phyloP scores from a whole-genome alignment of 1,139 yeast species.

The Saccharomycopsis phalli region DNA sequence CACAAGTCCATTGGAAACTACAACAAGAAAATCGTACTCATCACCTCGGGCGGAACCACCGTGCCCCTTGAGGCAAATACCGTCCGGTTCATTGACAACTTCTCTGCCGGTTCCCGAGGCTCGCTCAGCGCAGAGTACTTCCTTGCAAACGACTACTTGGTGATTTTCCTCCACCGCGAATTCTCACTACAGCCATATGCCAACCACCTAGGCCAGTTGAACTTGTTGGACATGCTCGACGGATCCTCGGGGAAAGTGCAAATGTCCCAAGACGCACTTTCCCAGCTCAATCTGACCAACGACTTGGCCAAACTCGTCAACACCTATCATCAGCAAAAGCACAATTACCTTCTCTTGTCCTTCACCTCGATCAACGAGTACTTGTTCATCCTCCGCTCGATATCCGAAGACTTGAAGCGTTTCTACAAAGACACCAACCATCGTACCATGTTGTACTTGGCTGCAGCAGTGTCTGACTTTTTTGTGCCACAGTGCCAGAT shows the following conservation, averaged over 20 bases:
- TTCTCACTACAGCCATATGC: conserved; percentile 87
- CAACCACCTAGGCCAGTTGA: conserved; percentile 78
- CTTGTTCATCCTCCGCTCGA: conserved; percentile 65
- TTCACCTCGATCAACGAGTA: conserved; percentile 95
- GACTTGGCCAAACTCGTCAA: conserved; percentile 6
- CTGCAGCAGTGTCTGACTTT: conserved; percentile 97
- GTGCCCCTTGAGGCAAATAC: conserved; percentile 96
- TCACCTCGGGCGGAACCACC: conserved; percentile 97
- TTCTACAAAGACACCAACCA: conserved; percentile 31
- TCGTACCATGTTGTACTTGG: conserved; percentile 70
- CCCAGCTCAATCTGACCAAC: conserved; percentile 2
- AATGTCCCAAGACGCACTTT: not conserved
- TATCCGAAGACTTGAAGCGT: conserved; percentile 52
- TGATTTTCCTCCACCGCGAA: conserved; percentile 84
- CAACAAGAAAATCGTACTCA: conserved; percentile 55
- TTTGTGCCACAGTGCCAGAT: conserved; percentile 78
- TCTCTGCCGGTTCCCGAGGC: conserved; percentile 96
- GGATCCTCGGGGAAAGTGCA: not conserved
- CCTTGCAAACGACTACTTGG: conserved; percentile 79
- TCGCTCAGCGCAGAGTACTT: conserved; percentile 93
- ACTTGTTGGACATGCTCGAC: conserved; percentile 67
- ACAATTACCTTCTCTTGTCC: conserved; percentile 60
- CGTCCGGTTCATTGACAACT: conserved; percentile 91
- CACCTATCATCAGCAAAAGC: conserved; percentile 31
- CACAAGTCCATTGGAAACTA: conserved; percentile 29